Base-by-base conservation (phyloP, 352 stramenopile species). In the Phytophthora idaei region DNA sequence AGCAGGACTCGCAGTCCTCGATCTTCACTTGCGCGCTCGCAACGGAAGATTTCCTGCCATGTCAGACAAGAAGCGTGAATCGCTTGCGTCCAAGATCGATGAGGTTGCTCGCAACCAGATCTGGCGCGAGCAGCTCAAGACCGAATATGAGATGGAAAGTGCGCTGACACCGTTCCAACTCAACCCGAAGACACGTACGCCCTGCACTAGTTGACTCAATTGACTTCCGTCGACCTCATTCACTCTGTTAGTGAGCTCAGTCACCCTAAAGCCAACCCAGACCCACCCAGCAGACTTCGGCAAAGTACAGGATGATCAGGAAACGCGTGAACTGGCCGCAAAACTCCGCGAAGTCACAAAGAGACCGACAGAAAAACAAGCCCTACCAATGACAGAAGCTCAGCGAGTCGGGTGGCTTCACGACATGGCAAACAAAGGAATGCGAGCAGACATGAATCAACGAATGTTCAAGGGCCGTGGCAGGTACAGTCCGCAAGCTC, bases 41-140 rank as follows among this genome's bases (percentile, higher is more conserved):
- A 14, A 50, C 14, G 27, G 27, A 49, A 9, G 7, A 48, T 11
- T 65, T 21, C 27, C 41, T 27, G 53, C 52, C 28, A 91, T 91
- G 83, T 63, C 83, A 10, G 83, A 91, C 69, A 91, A 91, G 58
- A 92, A 92, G 67, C 80, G 79, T 37, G 84, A 92, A 49, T 90
- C 85, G 15, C 75, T 87, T 42, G 76, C 77, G n/a, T 90, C 81
- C 57, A 93, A 92, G 73, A 92, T 89, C 57, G 87, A 93, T 71
- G 87, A 95, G 66, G 87, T 95, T 53, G 81, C 85, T 29, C 80
- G 82, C 53, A 95, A 95, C 64, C 87, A 95, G 76, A 95, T 95
- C 71, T 95, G 85, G 85, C 85, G 87, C n/a, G 87, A 95, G 64
- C 87, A 93, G 50, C 79, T 95, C 58, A 90, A 90, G 65, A 92